Base-by-base conservation (phyloP, 306 rosid species). In the Citrullus amarus region DNA sequence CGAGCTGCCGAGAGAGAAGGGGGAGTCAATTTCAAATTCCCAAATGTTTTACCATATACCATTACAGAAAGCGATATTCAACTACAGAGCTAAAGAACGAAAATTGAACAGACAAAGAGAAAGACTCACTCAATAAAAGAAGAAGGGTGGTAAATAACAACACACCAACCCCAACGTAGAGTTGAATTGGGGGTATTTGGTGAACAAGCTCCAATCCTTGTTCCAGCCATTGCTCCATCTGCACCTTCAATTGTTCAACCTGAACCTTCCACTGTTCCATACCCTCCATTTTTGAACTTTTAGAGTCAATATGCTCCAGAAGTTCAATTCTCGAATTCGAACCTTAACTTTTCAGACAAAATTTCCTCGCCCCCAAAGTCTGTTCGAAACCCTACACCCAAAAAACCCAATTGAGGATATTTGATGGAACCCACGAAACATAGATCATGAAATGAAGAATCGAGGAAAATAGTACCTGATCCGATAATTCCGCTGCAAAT, bases 1-100 rank as follows among this genome's bases (percentile, higher is more conserved):
- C 91, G 85, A 54, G 90, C 98, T 93, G 81, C 85, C 82, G 25
- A 80, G 71, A 22, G 48, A 65, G 83, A 53, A 56, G 22, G 22
- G 44, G 46, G 17, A 38, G 18, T 38, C 53, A 60, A 79, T 11
- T 66, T 9, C 43, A 67, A 78, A 78, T 46, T 76, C 32, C 41
- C 13, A 44, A 58, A 14, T 16, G 17, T 20, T 69, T 14, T 39
- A 46, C 76, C 39, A 39, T 41, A 60, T 44, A 71, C 58, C n/a
- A 28, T 75, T 8, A 56, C 65, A 34, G 30, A 75, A 75, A 54
- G 17, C 28, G 2, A 32, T 4, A 46, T 63, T 30, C 75, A 32
- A 63, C 28, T 17, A 44, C 56, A 78, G 39, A 2, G 10, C 48
- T 9, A 54, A 32, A 75, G 18, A 55, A 75, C 28, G 17, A 53